Base-by-base conservation (phyloP, 768 basidiomycete species). In the Clavulina sp. region DNA sequence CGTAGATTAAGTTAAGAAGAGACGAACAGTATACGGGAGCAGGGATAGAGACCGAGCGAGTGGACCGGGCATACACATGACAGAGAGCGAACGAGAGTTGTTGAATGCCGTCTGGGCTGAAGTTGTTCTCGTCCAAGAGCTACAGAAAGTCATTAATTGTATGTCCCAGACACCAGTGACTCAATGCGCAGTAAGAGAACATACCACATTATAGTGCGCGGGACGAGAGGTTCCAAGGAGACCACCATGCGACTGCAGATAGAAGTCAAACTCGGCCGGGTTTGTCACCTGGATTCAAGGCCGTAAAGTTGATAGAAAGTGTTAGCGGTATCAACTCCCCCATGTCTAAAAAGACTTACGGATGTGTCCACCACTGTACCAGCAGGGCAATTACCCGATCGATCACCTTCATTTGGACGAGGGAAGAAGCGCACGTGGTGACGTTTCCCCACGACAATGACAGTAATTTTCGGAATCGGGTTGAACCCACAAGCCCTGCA, bases 11-110 rank as follows among this genome's bases (percentile, higher is more conserved):
- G 6, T 26, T 18, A 19, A 49, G 18, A 32, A 34, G 23, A 2
- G 24, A 63, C 78, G 59, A 59, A 84, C 83, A 85, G 57, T 85
- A 85, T 0, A 85, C 82, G 0, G 84, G 84, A 0, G 83, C 84
- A 0, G 84, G 84, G 48, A 85, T 84, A 0, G 84, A 85, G 1
- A 85, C 84, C 0, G 82, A 81, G 23, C 84, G 77, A 2, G 83
- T 85, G 6, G 82, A 76, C 2, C 84, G 74, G 1, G 84, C 81
- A 56, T 84, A 88, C 0, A 84, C 77, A 44, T 89, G 83, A 59
- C 83, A 84, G 0, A 89, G 68, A 0, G 83, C 78, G 49, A 81
- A 87, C 0, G 84, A 78, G 2, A 79, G 61, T 0, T 73, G 70
- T 57, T 88, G 86, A 38, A 88, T 63, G 16, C 75, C 72, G 59